A percentile compares a stretch with the other conserved stretches of the same genome.
phyloP scores from a whole-genome alignment of 2,329 filamentous ascomycete species.

The Alternaria consortialis region DNA sequence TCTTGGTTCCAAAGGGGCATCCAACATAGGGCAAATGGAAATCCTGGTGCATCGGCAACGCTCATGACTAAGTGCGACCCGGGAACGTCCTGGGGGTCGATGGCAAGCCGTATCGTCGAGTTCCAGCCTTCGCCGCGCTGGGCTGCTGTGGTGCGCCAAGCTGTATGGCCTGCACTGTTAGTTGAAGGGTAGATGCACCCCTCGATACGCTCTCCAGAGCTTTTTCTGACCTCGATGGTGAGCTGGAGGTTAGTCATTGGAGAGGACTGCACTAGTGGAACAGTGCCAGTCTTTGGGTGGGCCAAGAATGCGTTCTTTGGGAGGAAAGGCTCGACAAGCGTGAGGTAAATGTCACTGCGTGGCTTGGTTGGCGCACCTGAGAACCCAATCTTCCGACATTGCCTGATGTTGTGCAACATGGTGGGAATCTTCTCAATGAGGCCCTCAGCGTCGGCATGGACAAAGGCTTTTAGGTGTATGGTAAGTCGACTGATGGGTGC shows the following conservation, averaged over 20 bases:
- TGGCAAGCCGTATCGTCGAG: constrained; percentile 82
- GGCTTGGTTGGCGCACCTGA: constrained; percentile 88
- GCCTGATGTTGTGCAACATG: constrained; percentile 78
- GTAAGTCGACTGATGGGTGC: constrained; percentile 78
- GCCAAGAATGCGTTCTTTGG: constrained; percentile 71
- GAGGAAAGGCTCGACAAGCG: constrained; percentile 79
- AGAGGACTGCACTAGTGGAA: constrained; percentile 72
- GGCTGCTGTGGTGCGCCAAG: constrained; percentile 85
- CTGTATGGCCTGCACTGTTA: constrained; percentile 79
- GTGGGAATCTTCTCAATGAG: constrained; percentile 90
- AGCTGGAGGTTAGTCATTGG: constrained; percentile 82
- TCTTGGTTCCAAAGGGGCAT: constrained; percentile 93
- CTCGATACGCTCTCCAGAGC: constrained; percentile 82
- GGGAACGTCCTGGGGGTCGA: constrained; percentile 81
- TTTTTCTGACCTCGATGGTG: constrained; percentile 84
- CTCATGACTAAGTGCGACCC: constrained; percentile 89
- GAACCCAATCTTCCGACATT: constrained; percentile 91
- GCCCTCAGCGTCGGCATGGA: constrained; percentile 76
- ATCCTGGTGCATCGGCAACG: constrained; percentile 83
- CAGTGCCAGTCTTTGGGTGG: constrained; percentile 80
- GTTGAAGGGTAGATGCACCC: constrained; percentile 88
- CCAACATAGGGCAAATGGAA: constrained; percentile 90
- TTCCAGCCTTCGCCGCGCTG: constrained; percentile 86
- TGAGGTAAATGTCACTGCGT: constrained; percentile 94
- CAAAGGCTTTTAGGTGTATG: constrained; percentile 80